A percentile compares a stretch with the other conserved stretches of the same genome.
Evolutionary conservation across 371 early-diverging fungal genomes (phyloP).

Genomic region (Coemansia sp.): DNA sequence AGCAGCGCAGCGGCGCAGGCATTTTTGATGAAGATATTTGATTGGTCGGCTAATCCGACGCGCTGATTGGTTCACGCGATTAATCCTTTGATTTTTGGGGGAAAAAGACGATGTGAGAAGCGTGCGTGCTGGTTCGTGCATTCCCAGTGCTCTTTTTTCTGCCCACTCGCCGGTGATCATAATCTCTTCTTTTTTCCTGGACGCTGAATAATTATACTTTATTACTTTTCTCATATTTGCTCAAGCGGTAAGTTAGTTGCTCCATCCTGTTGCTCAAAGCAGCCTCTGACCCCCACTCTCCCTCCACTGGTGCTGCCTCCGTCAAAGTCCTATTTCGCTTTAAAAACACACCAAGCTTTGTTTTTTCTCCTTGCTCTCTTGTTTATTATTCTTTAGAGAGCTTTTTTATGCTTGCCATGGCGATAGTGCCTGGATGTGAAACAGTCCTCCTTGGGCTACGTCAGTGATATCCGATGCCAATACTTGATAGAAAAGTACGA

Average conservation of each 20-base stretch:
- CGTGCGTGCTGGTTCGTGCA: too few relatives aligned
- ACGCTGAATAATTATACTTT: constrained; percentile 22
- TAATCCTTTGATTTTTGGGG: constrained; percentile 32
- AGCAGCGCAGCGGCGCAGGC: constrained; percentile 67
- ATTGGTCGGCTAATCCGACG: not conserved
- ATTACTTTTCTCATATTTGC: constrained; percentile 1
- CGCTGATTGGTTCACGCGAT: constrained; percentile 25
- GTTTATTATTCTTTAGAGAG: not conserved
- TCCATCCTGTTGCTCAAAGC: not conserved
- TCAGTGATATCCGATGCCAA: not conserved
- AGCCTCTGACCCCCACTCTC: not conserved
- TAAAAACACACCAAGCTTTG: not conserved
- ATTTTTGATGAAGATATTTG: constrained; percentile 8
- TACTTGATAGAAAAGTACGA: not conserved
- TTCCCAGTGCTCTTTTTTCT: not conserved
- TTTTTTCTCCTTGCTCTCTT: not conserved
- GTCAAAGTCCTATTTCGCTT: not conserved
- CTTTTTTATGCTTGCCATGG: not conserved
- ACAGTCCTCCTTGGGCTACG: not conserved
- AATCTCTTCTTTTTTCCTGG: constrained; percentile 21
- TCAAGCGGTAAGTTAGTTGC: constrained; percentile 5
- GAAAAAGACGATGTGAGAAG: not conserved
- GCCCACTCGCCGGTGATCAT: constrained; percentile 20
- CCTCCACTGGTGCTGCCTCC: not conserved
- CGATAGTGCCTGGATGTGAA: not conserved